Evolutionary conservation across 352 stramenopile genomes (phyloP), one percentile per base, ranked within the genome.

Genomic region (Phytopythium chamaehyphon): DNA sequence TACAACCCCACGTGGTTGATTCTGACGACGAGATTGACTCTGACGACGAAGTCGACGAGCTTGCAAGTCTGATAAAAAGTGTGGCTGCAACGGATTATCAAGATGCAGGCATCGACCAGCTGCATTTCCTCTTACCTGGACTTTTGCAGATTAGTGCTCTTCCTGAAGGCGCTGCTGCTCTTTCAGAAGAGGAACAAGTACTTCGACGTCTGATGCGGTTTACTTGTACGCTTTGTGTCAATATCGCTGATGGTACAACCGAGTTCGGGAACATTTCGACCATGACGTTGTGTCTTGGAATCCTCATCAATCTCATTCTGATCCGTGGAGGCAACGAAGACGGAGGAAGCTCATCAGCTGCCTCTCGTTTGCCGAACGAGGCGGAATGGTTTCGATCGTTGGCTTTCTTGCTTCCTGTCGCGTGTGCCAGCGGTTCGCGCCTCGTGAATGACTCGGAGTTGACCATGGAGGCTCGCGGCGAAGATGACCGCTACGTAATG

Each of bases 81-180:
- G 65, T 59, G 22, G 45, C 61, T 4, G 46, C 62, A 18, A 70
- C 74, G 35, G 59, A 74, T 19, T 61, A 57, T 22, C 47, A 52
- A 39, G 63, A 80, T 18, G 50, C 52, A 11, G 64, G 57, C 16
- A 86, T 90, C 31, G 82, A 93, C 44, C 77, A 86, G 36, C 67
- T 95, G 18, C 80, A 90, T 43, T 95, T 92, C 46, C 50, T 95
- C 12, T 58, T 95, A 3, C 84, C 84, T n/a, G 84, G 84, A 0
- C 54, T 95, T 24, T 53, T 95, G 10, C 82, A 93, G 44, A 66
- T 95, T 42, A 93, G 80, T 42, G 82, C 82, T 18, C 76, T 74
- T 4, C 62, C 69, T 10, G 67, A 86, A 15, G 82, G 73, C 3
- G 80, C 82, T 2, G 61, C 65, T 1, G 69, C 72, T 12, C 76